These are phyloP conservation scores for Coccinonectria pachysandricola DNA, from an alignment of 2,329 filamentous ascomycete species.

Conservation along the genomic window DNA sequence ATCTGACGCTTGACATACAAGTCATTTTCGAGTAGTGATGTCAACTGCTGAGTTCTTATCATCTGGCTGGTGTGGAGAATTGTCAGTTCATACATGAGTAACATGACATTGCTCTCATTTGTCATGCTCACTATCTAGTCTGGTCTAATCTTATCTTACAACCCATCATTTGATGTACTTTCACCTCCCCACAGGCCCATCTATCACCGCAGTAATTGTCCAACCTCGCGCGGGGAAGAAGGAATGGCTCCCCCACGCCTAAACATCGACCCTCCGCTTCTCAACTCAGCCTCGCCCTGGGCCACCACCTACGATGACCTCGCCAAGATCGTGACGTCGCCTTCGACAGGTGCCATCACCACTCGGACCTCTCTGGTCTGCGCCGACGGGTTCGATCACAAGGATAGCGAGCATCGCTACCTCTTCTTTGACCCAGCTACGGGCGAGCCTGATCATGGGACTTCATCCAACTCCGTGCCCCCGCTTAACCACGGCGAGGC, in stretches of 20 bases:
- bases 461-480: slow-evolving; percentile 7
- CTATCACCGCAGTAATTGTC: too few species aligned
- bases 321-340: slow-evolving; percentile 45
- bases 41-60: too few species aligned
- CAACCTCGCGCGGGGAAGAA: too few species aligned
- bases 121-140: too few species aligned
- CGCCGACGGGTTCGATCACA: slow-evolving; percentile 55
- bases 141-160: too few species aligned
- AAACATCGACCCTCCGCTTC: slow-evolving; percentile 50
- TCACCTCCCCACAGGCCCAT: too few species aligned
- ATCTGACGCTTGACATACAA: too few species aligned
- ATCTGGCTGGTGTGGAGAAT: too few species aligned
- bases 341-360: slow-evolving; percentile 62
- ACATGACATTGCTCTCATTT: too few species aligned
- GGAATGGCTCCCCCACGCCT: slow-evolving; percentile 25
- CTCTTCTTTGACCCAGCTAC: slow-evolving; percentile 48
- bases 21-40: too few species aligned
- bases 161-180: too few species aligned
- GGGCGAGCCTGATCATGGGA: slow-evolving; percentile 9
- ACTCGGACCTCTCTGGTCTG: slow-evolving; percentile 59
- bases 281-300: slow-evolving; percentile 71
- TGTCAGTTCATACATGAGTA: too few species aligned
- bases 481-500: slow-evolving; percentile 13
- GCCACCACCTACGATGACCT: slow-evolving; percentile 57
- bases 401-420: slow-evolving; percentile 51